Conservation (phyloP, 1,284 basidiomycete genomes). For the Trametes hirsuta region DNA sequence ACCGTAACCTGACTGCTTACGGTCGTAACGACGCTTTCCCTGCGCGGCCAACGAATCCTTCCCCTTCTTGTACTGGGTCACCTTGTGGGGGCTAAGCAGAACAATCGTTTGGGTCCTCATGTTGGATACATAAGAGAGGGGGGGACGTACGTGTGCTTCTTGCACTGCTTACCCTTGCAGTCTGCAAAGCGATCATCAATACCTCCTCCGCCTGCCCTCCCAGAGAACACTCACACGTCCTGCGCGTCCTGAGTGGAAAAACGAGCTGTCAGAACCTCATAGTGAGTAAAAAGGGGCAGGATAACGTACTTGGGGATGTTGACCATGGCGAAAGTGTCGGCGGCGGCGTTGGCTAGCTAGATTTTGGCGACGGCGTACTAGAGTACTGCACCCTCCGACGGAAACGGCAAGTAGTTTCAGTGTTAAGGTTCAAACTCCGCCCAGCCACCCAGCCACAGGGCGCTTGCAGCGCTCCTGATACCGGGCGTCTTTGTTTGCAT, state of each 20-base stretch:
- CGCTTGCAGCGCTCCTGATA: neutral
- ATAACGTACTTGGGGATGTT: constrained; percentile 85
- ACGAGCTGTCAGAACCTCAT: constrained; percentile 26
- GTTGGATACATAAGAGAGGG: neutral
- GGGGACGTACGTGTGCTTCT: constrained; percentile 90
- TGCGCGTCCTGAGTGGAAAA: constrained; percentile 67
- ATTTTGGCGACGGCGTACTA: constrained; percentile 30
- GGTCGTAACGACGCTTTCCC: constrained; percentile 99
- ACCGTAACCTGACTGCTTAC: constrained; percentile 99
- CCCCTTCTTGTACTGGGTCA: constrained; percentile 98
- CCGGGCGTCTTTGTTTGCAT: neutral
- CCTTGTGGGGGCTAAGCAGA: constrained; percentile 84
- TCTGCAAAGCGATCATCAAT: constrained; percentile 47
- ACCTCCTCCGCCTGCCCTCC: constrained; percentile 7
- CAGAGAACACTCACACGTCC: constrained; percentile 69
- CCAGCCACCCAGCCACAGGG: constrained; percentile 16
- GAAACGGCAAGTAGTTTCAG: constrained; percentile 33
- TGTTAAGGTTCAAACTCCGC: constrained; percentile 34
- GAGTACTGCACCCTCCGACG: constrained; percentile 28
- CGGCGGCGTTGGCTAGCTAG: constrained; percentile 32
- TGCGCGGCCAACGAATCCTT: constrained; percentile 96
- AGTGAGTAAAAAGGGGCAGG: constrained; percentile 1
- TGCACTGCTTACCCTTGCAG: constrained; percentile 99
- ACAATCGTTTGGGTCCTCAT: neutral
- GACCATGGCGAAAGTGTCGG: constrained; percentile 68